These are phyloP conservation scores for Papilionanthe hybrid DNA, from an alignment of 116 monocot species.

Conservation along the genomic window DNA sequence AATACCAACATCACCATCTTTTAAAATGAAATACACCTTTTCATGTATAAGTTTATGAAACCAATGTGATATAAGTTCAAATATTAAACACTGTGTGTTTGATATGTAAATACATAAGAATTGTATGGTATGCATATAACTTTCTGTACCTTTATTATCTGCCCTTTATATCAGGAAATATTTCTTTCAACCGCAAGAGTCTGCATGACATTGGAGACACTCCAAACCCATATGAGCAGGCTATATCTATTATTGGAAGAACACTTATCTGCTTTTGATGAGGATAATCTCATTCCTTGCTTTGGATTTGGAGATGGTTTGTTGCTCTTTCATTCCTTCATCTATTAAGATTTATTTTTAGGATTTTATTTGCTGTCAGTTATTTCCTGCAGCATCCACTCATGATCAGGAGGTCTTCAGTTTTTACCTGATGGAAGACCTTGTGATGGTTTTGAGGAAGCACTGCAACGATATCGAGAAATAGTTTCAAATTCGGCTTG, in stretches of 20 bases:
- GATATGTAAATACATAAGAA: too few relatives aligned
- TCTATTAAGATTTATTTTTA: conserved; percentile 2
- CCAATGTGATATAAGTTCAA: too few relatives aligned
- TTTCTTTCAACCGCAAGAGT: conserved; percentile 62
- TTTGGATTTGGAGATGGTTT: conserved; percentile 92
- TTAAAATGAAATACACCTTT: too few relatives aligned
- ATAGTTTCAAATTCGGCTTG: conserved; percentile 59
- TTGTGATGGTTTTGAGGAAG: conserved; percentile 77
- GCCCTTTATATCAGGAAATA: conserved; percentile 47
- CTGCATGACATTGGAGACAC: conserved; percentile 54
- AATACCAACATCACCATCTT: too few relatives aligned
- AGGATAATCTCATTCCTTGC: conserved; percentile 86
- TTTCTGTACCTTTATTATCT: not conserved
- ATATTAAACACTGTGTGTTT: too few relatives aligned
- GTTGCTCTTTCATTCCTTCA: not conserved
- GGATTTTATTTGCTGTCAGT: not conserved
- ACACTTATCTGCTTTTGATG: conserved; percentile 76
- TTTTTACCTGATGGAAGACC: conserved; percentile 57
- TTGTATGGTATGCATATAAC: too few relatives aligned
- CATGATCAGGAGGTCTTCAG: conserved; percentile 83
- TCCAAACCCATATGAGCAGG: conserved; percentile 86
- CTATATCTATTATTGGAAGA: conserved; percentile 84
- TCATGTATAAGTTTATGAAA: too few relatives aligned
- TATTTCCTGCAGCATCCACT: conserved; percentile 44
- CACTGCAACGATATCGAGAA: conserved; percentile 64